Conservation (phyloP, 805 yeast species). For the Wickerhamomyces canadensis region DNA sequence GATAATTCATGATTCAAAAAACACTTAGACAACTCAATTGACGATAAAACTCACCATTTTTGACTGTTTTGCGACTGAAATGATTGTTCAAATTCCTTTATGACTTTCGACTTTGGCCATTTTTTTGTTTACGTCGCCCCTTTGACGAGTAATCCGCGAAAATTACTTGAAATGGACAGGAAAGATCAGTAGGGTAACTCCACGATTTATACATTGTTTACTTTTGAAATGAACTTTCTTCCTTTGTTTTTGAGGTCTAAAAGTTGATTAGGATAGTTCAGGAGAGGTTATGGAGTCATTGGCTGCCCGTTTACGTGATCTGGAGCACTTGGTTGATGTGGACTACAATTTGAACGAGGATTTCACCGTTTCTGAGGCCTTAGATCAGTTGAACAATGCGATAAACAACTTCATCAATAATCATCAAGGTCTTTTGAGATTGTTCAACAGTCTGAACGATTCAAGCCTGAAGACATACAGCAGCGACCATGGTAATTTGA, state of each 20-base stretch:
- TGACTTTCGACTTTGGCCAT: not conserved
- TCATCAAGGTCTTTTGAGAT: not conserved
- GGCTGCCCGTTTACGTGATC: not conserved
- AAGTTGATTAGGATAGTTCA: not conserved
- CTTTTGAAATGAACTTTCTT: not conserved
- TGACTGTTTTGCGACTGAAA: not conserved
- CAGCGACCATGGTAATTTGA: not conserved
- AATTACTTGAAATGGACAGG: too few species aligned
- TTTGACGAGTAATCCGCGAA: not conserved
- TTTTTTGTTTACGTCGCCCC: not conserved
- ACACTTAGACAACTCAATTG: too few species aligned
- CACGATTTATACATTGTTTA: too few species aligned
- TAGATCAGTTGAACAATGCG: not conserved
- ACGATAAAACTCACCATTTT: constrained; percentile 8
- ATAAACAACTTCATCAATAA: not conserved
- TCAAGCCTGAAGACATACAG: not conserved
- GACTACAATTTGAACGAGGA: not conserved
- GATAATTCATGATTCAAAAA: too few species aligned
- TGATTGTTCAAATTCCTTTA: not conserved
- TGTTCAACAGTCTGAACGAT: constrained; percentile 1
- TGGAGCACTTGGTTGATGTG: not conserved
- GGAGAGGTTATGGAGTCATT: constrained; percentile 1
- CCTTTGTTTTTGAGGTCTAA: not conserved
- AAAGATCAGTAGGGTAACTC: too few species aligned
- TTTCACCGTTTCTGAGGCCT: not conserved